Evolutionary conservation across 768 basidiomycete species (phyloP).

Genomic region (Auricularia auricula-judae): DNA sequence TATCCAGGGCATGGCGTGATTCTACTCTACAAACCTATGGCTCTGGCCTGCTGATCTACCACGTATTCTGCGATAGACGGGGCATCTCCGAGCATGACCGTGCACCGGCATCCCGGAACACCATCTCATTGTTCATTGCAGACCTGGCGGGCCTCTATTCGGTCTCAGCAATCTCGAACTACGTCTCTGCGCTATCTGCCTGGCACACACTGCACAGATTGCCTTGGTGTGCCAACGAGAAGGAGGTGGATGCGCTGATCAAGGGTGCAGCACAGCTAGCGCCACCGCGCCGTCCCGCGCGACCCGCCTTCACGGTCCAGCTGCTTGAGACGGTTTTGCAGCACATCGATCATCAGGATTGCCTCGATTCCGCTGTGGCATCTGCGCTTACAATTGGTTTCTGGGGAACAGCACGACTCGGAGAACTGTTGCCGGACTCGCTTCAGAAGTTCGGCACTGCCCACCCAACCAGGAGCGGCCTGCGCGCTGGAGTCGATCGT

Average conservation of each 20-base stretch:
- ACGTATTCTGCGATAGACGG: slow-evolving; percentile 27
- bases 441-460: background rate
- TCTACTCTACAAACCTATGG: slow-evolving; percentile 26
- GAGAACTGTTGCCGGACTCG: slow-evolving; percentile 20
- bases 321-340: slow-evolving; percentile 12
- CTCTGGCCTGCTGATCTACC: slow-evolving; percentile 25
- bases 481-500: background rate
- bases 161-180: slow-evolving; percentile 24
- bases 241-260: slow-evolving; percentile 18
- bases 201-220: slow-evolving; percentile 37
- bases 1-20: slow-evolving; percentile 17
- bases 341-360: slow-evolving; percentile 17
- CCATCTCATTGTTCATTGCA: slow-evolving; percentile 17
- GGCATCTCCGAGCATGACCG: slow-evolving; percentile 21
- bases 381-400: slow-evolving; percentile 30
- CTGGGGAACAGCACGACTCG: slow-evolving; percentile 21
- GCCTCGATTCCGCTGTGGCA: slow-evolving; percentile 24
- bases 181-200: slow-evolving; percentile 26
- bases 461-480: background rate
- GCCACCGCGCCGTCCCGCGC: slow-evolving; percentile 19
- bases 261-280: slow-evolving; percentile 19
- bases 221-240: slow-evolving; percentile 17
- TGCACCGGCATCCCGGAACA: slow-evolving; percentile 14
- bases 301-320: slow-evolving; percentile 19
- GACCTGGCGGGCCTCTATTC: slow-evolving; percentile 20